Percentiles rank a stretch among this genome's conserved stretches.
These are phyloP conservation scores for Platismatia glauca DNA, from an alignment of 495 filamentous ascomycete species.

Conservation along the genomic window DNA sequence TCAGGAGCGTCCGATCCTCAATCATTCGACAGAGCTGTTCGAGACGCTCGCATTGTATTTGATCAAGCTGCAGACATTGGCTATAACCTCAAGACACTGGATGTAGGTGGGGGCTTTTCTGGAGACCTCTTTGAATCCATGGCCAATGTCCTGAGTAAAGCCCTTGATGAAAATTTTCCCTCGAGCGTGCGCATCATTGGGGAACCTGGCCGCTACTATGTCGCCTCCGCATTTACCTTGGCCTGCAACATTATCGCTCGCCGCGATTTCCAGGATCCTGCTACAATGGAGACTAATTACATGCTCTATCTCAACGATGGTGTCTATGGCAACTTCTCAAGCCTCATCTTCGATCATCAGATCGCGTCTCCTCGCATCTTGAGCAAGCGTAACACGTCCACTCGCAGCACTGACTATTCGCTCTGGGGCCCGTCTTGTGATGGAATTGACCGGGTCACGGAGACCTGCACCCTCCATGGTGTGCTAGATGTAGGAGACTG, in stretches of 20 bases:
- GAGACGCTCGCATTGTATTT: constrained; percentile 81
- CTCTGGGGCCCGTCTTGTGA: constrained; percentile 99
- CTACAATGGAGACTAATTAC: constrained; percentile 55
- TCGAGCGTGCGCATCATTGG: constrained; percentile 80
- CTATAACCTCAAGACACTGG: constrained; percentile 73
- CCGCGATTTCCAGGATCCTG: constrained; percentile 63
- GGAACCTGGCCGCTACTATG: constrained; percentile 94
- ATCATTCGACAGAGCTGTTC: constrained; percentile 81
- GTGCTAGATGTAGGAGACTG: constrained; percentile 86
- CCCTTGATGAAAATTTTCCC: constrained; percentile 82
- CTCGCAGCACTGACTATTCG: constrained; percentile 56
- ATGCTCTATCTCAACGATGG: constrained; percentile 98
- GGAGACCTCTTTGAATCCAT: constrained; percentile 85
- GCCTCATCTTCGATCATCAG: constrained; percentile 99
- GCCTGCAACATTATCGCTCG: constrained; percentile 95
- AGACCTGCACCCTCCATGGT: constrained; percentile 62
- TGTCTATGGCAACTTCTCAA: constrained; percentile 95
- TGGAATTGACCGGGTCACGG: constrained; percentile 85
- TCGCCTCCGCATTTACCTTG: constrained; percentile 82
- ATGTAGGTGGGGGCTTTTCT: constrained; percentile 90
- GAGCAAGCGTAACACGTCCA: constrained; percentile 38
- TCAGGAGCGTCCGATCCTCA: constrained; percentile 86
- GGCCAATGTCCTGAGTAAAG: constrained; percentile 67
- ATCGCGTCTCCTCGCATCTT: constrained; percentile 77
- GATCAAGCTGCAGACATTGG: constrained; percentile 74